phyloP scores from a whole-genome alignment of 495 filamentous ascomycete genomes.

The Friedmanniomyces endolithicus region DNA sequence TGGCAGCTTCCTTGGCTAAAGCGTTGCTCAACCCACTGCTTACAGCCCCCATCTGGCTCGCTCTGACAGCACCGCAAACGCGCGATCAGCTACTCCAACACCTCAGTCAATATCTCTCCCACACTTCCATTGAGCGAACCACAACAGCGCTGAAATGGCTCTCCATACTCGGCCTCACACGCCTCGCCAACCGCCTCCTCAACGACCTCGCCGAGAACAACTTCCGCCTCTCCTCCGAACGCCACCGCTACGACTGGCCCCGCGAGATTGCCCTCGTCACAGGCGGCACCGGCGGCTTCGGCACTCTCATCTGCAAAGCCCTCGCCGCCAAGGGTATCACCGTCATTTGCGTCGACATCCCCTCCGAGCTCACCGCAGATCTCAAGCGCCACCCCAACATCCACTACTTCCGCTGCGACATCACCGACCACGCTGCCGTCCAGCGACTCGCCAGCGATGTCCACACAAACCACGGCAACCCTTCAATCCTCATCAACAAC shows the following conservation, averaged over 20 bases:
- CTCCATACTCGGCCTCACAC: slow-evolving; percentile 31
- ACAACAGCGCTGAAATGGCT: slow-evolving; percentile 17
- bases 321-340: slow-evolving; percentile 38
- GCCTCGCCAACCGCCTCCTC: slow-evolving; percentile 33
- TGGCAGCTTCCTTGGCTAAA: not conserved
- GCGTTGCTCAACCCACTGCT: slow-evolving; percentile 13
- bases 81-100: slow-evolving; percentile 5
- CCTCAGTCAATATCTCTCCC: slow-evolving; percentile 12
- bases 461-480: slow-evolving; percentile 36
- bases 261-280: slow-evolving; percentile 47
- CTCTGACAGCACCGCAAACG: slow-evolving; percentile 15
- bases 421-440: slow-evolving; percentile 39
- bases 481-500: slow-evolving; percentile 50
- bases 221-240: slow-evolving; percentile 29
- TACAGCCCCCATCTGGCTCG: slow-evolving; percentile 14
- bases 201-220: slow-evolving; percentile 38
- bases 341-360: slow-evolving; percentile 42
- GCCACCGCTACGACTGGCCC: slow-evolving; percentile 31
- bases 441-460: slow-evolving; percentile 35
- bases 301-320: slow-evolving; percentile 37
- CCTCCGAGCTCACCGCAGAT: slow-evolving; percentile 24
- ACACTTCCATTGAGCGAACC: not conserved
- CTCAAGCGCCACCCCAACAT: slow-evolving; percentile 23
- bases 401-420: slow-evolving; percentile 40
- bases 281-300: slow-evolving; percentile 47